Conservation (phyloP, 257 asterid genomes). For the Rubia yunnanensis region DNA sequence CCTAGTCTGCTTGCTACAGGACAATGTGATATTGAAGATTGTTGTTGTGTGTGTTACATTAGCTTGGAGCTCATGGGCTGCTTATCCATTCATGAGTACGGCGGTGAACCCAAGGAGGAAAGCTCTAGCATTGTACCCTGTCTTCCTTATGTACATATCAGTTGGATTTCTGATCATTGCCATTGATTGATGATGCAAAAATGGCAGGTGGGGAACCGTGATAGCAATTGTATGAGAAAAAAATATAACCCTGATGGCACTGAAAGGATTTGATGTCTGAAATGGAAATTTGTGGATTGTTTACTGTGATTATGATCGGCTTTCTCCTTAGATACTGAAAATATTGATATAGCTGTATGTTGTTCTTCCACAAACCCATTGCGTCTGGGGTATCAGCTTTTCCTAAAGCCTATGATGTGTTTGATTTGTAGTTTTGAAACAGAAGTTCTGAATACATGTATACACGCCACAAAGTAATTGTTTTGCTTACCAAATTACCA, state of each 20-base stretch:
- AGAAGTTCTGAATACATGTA: not conserved
- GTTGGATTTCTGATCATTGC: conserved; percentile 94
- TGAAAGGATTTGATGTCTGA: not conserved
- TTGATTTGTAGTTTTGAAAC: not conserved
- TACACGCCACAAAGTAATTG: too few species aligned
- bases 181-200: conserved; percentile 46
- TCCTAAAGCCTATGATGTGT: not conserved
- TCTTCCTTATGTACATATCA: conserved; percentile 84
- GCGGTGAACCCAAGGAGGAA: conserved; percentile 81
- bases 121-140: conserved; percentile 93
- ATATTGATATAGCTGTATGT: conserved; percentile 12
- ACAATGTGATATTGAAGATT: conserved; percentile 62
- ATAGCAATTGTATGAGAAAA: conserved; percentile 6
- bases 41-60: conserved; percentile 69
- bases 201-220: not conserved
- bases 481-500: too few species aligned
- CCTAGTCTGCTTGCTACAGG: conserved; percentile 69
- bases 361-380: not conserved
- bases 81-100: conserved; percentile 95
- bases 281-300: conserved; percentile 11
- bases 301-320: not conserved
- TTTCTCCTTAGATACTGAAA: not conserved
- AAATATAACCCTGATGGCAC: not conserved
- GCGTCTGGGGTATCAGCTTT: too few species aligned
- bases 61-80: conserved; percentile 99